phyloP scores from a whole-genome alignment of 345 rosid genomes.

The Cardamine resedifolia region DNA sequence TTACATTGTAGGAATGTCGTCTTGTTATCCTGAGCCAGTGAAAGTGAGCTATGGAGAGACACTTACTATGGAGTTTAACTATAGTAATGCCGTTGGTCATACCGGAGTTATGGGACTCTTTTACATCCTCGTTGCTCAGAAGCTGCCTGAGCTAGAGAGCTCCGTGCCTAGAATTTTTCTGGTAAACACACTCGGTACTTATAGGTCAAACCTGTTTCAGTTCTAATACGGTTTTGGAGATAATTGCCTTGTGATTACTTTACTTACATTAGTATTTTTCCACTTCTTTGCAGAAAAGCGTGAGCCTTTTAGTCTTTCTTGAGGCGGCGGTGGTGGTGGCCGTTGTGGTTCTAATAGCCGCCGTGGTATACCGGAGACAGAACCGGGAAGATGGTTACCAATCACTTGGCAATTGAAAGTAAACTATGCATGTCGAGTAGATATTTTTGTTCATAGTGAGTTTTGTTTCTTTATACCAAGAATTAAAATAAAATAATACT shows the following conservation, averaged over 20 bases:
- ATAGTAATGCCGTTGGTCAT: slow-evolving; percentile 52
- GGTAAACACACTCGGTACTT: slow-evolving; percentile 37
- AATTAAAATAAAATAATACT: neutral
- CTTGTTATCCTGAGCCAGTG: slow-evolving; percentile 74
- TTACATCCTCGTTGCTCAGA: slow-evolving; percentile 63
- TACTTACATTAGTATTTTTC: neutral
- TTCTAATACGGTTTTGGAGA: neutral
- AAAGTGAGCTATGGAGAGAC: slow-evolving; percentile 61
- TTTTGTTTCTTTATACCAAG: neutral
- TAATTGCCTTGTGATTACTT: neutral
- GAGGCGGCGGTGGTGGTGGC: slow-evolving; percentile 33
- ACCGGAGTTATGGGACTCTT: slow-evolving; percentile 90
- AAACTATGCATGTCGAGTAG: neutral
- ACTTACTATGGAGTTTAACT: slow-evolving; percentile 63
- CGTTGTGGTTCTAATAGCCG: slow-evolving; percentile 33
- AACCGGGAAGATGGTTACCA: slow-evolving; percentile 47
- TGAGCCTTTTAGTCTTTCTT: slow-evolving; percentile 5
- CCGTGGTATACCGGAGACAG: slow-evolving; percentile 28
- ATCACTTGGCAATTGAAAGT: slow-evolving; percentile 38
- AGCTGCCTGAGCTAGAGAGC: slow-evolving; percentile 37
- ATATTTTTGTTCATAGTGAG: neutral
- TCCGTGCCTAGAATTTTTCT: slow-evolving; percentile 17
- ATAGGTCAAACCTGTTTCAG: neutral
- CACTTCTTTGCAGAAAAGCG: slow-evolving; percentile 23
- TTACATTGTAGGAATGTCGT: slow-evolving; percentile 87